A percentile compares a stretch with the other conserved stretches of the same genome.
phyloP scores from a whole-genome alignment of 441 rosid species.

The Eutrema salsugineum region DNA sequence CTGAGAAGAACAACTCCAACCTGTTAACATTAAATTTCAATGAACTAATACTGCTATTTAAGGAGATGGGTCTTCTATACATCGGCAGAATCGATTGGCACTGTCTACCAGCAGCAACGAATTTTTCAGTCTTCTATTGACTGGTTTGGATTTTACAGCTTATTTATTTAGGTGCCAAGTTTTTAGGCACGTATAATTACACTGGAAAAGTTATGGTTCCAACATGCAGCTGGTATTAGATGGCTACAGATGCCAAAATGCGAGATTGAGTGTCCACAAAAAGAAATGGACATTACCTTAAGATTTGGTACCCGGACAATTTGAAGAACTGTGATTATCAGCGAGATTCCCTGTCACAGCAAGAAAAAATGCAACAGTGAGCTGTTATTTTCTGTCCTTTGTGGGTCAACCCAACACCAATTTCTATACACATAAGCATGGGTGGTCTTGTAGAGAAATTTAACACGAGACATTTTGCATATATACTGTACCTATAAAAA shows the following conservation, averaged over 20 bases:
- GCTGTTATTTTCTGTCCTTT: not conserved
- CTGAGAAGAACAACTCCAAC: constrained; percentile 79
- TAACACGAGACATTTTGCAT: not conserved
- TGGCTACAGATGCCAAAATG: not conserved
- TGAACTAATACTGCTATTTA: not conserved
- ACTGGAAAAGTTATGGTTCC: not conserved
- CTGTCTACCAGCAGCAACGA: not conserved
- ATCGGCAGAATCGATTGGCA: not conserved
- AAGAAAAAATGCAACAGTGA: constrained; percentile 2
- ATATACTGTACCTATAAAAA: not conserved
- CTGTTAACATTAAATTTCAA: constrained; percentile 36
- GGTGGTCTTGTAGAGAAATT: not conserved
- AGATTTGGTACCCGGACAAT: constrained; percentile 93
- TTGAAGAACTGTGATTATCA: constrained; percentile 93
- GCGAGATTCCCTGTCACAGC: constrained; percentile 78
- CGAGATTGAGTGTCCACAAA: not conserved
- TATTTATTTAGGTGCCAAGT: not conserved
- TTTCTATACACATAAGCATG: not conserved
- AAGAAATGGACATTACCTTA: constrained; percentile 53
- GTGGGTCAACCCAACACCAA: not conserved
- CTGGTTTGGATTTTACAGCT: not conserved
- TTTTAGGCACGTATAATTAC: not conserved
- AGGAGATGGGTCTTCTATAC: not conserved
- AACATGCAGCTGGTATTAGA: constrained; percentile 2
- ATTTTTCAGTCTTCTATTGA: not conserved